Evolutionary conservation across 805 yeast genomes (phyloP), one percentile per base, ranked within the genome.

Genomic region (Candida caryicola): DNA sequence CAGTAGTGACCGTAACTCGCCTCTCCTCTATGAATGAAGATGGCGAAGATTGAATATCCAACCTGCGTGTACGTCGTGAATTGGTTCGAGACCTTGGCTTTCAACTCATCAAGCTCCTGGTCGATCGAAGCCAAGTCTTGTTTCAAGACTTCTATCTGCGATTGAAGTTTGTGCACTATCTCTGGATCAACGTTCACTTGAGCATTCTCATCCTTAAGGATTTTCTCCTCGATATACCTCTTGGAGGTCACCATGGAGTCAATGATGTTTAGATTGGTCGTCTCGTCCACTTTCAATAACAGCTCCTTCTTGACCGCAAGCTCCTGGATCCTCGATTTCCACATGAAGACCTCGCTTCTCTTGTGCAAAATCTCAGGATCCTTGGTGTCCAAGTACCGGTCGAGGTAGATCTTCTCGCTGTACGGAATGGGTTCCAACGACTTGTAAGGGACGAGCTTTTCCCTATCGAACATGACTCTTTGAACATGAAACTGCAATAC

Each of bases 1-100:
- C 98, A 93, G 60, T 93, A 93, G 61, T 93, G 99, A 2, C 99
- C 99, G 55, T 86, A 91, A 36, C 88, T 81, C 0, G 96, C 98
- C 52, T 89, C 95, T 5, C 99, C 99, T 35, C 96, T 71, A 59
- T 93, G 99, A 33, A 93, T 88, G 55, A 93, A 93, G 5, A 91
- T 81, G 0, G 98, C 95, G 65, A 90, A 91, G 9, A 93, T 71
- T 0, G 85, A 73, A 60, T 91, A 93, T 0, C 90, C 95, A 19
- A 82, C 73, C 34, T 71, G 62, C 35, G 71, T 74, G 62, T 84
- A 76, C 5, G 69, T 67, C 14, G 70, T 69, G 55, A 85, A 93
- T 49, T 85, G 93, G 21, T 59, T 60, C 15, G 75, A 66, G 6
- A 88, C 75, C 33, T 66, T 65, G 1, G 47, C 45, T 37, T 77